Percentiles rank a stretch among this genome's conserved stretches.
phyloP scores from a whole-genome alignment of 768 basidiomycete species.

The Tricholoma flavovirens region DNA sequence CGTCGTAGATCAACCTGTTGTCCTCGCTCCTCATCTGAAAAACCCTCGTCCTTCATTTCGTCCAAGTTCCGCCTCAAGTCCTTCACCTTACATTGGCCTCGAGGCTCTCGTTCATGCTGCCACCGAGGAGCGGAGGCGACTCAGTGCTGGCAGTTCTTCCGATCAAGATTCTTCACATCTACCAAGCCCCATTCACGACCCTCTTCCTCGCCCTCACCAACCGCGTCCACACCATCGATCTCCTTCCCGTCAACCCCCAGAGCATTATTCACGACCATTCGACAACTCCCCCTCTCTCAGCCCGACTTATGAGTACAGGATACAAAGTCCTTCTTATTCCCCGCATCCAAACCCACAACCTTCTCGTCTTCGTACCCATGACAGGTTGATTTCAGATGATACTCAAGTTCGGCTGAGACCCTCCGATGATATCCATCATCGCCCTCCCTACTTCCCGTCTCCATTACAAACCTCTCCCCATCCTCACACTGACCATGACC shows the following conservation, averaged over 20 bases:
- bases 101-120: constrained; percentile 72
- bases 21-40: constrained; percentile 22
- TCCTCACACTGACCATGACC: constrained; percentile 12
- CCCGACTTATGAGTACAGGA: neutral
- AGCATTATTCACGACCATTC: constrained; percentile 4
- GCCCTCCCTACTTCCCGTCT: constrained; percentile 10
- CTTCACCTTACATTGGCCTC: constrained; percentile 35
- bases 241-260: constrained; percentile 7
- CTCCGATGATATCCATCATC: constrained; percentile 13
- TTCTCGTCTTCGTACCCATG: constrained; percentile 7
- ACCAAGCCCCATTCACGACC: constrained; percentile 12
- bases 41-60: constrained; percentile 4
- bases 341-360: neutral
- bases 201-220: constrained; percentile 20
- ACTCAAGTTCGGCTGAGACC: constrained; percentile 4
- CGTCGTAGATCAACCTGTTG: constrained; percentile 4
- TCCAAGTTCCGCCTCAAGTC: constrained; percentile 11
- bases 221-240: constrained; percentile 9
- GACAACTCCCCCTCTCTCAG: constrained; percentile 10
- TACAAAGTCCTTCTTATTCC: constrained; percentile 11
- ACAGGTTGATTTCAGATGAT: constrained; percentile 9
- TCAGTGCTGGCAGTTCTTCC: constrained; percentile 27
- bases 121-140: constrained; percentile 55
- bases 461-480: constrained; percentile 3
- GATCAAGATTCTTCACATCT: constrained; percentile 13